A percentile compares a stretch with the other conserved stretches of the same genome.
phyloP scores from a whole-genome alignment of 768 basidiomycete species.

The Naganishia vishniacii region DNA sequence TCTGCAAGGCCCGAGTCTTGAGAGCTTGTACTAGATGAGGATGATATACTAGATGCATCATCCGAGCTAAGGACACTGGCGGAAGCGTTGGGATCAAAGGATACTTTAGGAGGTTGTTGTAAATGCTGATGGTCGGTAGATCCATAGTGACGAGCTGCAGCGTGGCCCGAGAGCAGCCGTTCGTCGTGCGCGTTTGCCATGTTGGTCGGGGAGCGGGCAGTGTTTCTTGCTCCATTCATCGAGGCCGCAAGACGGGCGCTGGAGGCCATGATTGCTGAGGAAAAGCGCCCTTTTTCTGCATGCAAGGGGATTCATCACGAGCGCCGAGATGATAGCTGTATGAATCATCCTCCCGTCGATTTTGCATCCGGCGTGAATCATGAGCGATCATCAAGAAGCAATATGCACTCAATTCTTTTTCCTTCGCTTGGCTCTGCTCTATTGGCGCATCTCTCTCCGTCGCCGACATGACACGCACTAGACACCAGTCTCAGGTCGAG shows the following conservation, averaged over 20 bases:
- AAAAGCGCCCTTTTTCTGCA: no score
- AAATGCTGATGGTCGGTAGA: neutral
- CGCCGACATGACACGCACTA: neutral
- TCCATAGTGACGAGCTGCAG: neutral
- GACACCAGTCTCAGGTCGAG: neutral
- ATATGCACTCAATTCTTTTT: neutral
- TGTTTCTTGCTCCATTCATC: neutral
- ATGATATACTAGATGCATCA: neutral
- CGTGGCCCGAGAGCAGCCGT: neutral
- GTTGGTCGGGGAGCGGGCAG: neutral
- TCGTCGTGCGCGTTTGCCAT: constrained; percentile 5
- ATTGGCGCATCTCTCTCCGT: neutral
- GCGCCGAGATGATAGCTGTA: no score
- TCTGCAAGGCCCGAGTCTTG: neutral
- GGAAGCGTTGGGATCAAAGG: neutral
- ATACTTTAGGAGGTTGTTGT: neutral
- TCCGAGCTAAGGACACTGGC: neutral
- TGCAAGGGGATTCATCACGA: no score
- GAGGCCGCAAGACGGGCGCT: no score
- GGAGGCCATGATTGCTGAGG: neutral
- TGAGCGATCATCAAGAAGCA: no score
- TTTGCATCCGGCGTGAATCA: no score
- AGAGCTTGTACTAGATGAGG: neutral
- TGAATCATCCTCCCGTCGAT: no score
- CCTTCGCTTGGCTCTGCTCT: neutral